Percentiles rank a stretch among this genome's conserved stretches.
These are phyloP conservation scores for Aegilops tauschii DNA, from an alignment of 176 grass and related monocot species.

Conservation along the genomic window DNA sequence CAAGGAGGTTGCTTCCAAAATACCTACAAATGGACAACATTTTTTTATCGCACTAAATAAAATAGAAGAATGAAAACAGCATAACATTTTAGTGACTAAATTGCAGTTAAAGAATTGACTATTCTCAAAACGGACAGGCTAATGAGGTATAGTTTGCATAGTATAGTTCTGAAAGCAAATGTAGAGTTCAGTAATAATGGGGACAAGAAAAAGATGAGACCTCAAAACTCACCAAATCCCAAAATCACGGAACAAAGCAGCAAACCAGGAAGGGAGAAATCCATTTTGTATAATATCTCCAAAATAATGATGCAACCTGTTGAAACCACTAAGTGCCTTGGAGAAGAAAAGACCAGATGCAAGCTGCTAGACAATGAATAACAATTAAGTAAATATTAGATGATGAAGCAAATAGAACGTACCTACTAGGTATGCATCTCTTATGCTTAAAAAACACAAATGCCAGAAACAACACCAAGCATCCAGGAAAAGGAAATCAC, in stretches of 20 bases:
- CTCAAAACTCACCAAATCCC: constrained; percentile 73
- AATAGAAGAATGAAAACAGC: constrained; percentile 17
- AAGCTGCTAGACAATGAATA: constrained; percentile 53
- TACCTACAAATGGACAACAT: constrained; percentile 49
- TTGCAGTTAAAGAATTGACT: constrained; percentile 17
- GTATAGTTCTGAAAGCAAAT: constrained; percentile 6
- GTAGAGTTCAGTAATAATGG: constrained; percentile 7
- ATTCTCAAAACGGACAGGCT: constrained; percentile 17
- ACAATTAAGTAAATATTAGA: not conserved
- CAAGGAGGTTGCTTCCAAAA: constrained; percentile 89
- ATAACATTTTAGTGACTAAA: not conserved
- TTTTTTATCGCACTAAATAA: constrained; percentile 1
- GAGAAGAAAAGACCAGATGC: constrained; percentile 96
- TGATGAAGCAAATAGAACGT: constrained; percentile 5
- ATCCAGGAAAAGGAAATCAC: constrained; percentile 4
- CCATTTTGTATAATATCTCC: constrained; percentile 80
- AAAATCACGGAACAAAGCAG: constrained; percentile 69
- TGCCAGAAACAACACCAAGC: not conserved
- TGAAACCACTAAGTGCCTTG: constrained; percentile 88
- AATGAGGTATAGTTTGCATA: constrained; percentile 3
- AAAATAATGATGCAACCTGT: constrained; percentile 77
- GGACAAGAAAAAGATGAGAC: constrained; percentile 23
- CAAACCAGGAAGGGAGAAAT: constrained; percentile 92
- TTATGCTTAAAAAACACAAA: not conserved
- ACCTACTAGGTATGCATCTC: not conserved